phyloP scores from a whole-genome alignment of 257 asterid species.

The Fraxinus excelsior region DNA sequence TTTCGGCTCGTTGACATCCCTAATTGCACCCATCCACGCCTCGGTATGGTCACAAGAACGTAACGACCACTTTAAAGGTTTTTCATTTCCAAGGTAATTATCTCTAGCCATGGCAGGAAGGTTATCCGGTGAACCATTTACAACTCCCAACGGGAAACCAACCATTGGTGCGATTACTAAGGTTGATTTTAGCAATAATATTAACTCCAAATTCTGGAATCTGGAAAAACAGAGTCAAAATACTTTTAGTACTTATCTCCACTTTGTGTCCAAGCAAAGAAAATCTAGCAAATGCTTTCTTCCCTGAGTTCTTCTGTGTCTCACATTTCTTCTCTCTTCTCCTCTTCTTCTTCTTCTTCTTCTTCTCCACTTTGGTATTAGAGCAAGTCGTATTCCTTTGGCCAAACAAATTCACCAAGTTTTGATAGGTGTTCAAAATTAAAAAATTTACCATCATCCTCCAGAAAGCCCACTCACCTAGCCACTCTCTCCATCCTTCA shows the following conservation, averaged over 20 bases:
- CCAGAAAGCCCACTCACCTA: no score
- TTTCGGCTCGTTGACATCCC: no score
- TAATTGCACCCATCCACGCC: conserved; percentile 93
- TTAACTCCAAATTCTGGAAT: conserved; percentile 62
- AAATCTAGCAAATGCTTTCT: background rate
- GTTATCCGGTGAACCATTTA: conserved; percentile 74
- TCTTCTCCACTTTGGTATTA: no score
- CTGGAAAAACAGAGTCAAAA: conserved; percentile 36
- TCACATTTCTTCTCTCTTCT: no score
- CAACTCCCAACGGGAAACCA: conserved; percentile 89
- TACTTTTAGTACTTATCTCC: background rate
- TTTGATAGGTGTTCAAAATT: no score
- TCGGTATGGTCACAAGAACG: conserved; percentile 64
- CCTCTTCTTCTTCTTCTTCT: no score
- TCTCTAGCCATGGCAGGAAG: conserved; percentile 86
- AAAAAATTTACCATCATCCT: no score
- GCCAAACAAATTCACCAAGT: no score
- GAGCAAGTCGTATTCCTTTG: no score
- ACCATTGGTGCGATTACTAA: conserved; percentile 58
- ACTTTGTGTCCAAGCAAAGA: background rate
- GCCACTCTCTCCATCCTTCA: no score
- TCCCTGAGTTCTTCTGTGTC: no score
- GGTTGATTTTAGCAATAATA: conserved; percentile 66
- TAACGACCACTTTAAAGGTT: conserved; percentile 70
- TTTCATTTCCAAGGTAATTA: conserved; percentile 62